These are phyloP conservation scores for Psophocarpus tetragonolobus DNA, from an alignment of 306 rosid genomes.

Conservation along the genomic window DNA sequence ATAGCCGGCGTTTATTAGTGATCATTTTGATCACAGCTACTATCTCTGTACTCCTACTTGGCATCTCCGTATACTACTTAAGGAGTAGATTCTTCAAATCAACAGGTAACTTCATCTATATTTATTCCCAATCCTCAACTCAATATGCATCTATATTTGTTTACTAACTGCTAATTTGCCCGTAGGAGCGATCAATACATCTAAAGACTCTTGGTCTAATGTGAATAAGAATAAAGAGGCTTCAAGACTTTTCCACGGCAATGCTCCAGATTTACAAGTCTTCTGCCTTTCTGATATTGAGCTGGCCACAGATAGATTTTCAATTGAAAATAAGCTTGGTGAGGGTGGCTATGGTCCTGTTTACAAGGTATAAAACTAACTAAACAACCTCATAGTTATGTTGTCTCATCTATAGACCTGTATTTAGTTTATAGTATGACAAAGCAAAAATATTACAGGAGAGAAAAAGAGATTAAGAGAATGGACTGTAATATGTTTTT, in stretches of 20 bases:
- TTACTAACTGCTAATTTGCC: not conserved
- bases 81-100: constrained; percentile 1
- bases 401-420: not conserved
- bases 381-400: not conserved
- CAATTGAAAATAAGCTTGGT: constrained; percentile 53
- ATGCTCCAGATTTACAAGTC: constrained; percentile 34
- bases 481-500: no score
- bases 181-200: not conserved
- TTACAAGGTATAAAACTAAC: constrained; percentile 39
- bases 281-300: constrained; percentile 31
- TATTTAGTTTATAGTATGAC: no score
- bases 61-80: not conserved
- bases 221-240: not conserved
- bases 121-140: not conserved
- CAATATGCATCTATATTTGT: not conserved
- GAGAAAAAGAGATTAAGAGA: no score
- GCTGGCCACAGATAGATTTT: constrained; percentile 38
- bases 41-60: not conserved
- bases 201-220: not conserved
- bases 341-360: constrained; percentile 62
- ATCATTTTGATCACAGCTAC: not conserved
- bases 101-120: not conserved
- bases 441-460: no score
- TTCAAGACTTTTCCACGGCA: constrained; percentile 26
- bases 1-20: not conserved